phyloP scores from a whole-genome alignment of 2,329 filamentous ascomycete species.

The Pseudopyrenochaeta lycopersici region DNA sequence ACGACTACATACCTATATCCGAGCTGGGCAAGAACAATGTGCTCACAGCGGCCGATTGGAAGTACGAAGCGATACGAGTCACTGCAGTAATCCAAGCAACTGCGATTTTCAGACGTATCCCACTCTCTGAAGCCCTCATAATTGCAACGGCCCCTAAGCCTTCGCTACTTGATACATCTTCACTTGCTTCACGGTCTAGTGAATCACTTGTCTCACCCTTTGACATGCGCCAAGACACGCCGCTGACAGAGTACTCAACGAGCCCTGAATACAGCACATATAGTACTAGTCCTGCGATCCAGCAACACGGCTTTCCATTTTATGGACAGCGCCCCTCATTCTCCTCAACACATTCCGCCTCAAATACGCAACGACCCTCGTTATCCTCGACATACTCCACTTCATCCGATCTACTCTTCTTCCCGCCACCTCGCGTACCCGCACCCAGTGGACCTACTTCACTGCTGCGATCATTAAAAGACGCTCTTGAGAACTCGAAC shows the following conservation, averaged over 20 bases:
- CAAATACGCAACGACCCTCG: constrained; percentile 8
- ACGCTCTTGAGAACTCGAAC: constrained; percentile 40
- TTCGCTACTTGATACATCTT: constrained; percentile 7
- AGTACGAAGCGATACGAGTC: constrained; percentile 49
- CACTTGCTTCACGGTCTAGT: constrained; percentile 15
- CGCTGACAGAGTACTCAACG: constrained; percentile 22
- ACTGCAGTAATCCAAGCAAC: constrained; percentile 42
- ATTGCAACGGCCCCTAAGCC: constrained; percentile 10
- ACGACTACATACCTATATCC: constrained; percentile 21
- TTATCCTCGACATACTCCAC: constrained; percentile 11
- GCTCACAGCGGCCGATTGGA: constrained; percentile 33
- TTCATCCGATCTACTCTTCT: constrained; percentile 11
- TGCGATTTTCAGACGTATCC: constrained; percentile 36
- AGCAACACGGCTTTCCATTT: constrained; percentile 10
- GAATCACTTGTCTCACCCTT: constrained; percentile 28
- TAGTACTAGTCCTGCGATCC: constrained; percentile 3
- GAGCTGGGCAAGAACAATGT: constrained; percentile 18
- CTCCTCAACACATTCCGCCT: constrained; percentile 12
- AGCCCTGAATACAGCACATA: constrained; percentile 19
- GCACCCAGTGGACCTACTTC: constrained; percentile 6
- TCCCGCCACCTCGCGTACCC: constrained; percentile 5
- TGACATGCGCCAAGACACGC: constrained; percentile 25
- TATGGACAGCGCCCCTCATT: constrained; percentile 6
- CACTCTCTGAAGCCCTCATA: constrained; percentile 39
- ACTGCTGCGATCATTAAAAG: constrained; percentile 33